Conservation (phyloP, 768 basidiomycete species). For the Mycena leptocephala region DNA sequence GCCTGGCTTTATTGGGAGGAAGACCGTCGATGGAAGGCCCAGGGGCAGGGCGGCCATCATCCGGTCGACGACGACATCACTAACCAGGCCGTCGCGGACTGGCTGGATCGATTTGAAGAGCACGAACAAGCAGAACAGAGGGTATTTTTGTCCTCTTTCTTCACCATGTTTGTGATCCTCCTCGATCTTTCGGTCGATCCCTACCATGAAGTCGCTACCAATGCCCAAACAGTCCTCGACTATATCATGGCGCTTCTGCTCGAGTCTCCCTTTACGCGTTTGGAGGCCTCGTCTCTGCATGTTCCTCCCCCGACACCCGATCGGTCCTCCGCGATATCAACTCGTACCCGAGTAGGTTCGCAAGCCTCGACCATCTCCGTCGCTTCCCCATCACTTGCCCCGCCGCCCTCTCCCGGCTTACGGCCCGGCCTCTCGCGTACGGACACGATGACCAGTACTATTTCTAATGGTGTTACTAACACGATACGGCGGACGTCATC, state of each 20-base stretch:
- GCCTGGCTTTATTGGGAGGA: conserved; percentile 98
- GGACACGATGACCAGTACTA: conserved; percentile 75
- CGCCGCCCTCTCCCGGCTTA: conserved; percentile 59
- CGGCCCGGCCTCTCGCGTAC: conserved; percentile 70
- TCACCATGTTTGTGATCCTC: conserved; percentile 91
- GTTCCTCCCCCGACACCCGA: conserved; percentile 61
- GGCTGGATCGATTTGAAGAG: conserved; percentile 81
- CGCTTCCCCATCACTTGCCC: conserved; percentile 60
- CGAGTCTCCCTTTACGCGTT: conserved; percentile 88
- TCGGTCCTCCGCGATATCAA: conserved; percentile 46
- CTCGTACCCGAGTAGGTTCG: conserved; percentile 60
- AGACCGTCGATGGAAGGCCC: conserved; percentile 76
- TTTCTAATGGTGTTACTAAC: conserved; percentile 75
- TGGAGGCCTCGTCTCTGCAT: conserved; percentile 79
- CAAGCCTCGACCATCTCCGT: conserved; percentile 68
- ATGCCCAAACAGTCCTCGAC: conserved; percentile 93
- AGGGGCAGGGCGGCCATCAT: conserved; percentile 50
- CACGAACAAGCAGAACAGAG: conserved; percentile 87
- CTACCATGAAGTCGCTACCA: conserved; percentile 92
- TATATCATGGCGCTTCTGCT: conserved; percentile 93
- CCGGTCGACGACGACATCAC: conserved; percentile 72
- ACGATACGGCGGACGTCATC: conserved; percentile 86
- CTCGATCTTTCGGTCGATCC: conserved; percentile 95
- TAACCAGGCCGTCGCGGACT: conserved; percentile 78
- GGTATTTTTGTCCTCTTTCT: conserved; percentile 91